Conservation (phyloP, 306 rosid genomes). For the Begonia masoniana region DNA sequence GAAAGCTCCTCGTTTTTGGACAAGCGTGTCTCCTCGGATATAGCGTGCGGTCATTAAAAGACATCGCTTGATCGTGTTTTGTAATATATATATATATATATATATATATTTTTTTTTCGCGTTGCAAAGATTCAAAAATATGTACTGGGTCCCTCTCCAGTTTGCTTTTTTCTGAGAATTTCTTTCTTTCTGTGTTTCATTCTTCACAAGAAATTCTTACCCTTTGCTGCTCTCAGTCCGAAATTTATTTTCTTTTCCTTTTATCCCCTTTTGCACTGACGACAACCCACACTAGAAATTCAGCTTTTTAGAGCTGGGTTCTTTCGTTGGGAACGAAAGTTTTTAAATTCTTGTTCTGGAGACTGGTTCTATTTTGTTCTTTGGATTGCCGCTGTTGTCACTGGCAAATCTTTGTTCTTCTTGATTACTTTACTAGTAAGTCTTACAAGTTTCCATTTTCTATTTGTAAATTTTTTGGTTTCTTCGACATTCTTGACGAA, state of each 20-base stretch:
- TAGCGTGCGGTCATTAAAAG: no score
- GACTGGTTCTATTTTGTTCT: background rate
- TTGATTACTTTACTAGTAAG: conserved; percentile 62
- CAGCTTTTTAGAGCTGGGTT: background rate
- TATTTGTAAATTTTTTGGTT: background rate
- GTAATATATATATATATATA: no score
- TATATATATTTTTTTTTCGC: no score
- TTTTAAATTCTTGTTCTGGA: background rate
- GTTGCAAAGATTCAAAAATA: background rate
- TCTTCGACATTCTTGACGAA: conserved; percentile 4
- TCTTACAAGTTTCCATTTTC: conserved; percentile 15
- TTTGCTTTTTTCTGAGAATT: background rate
- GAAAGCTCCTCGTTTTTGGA: background rate
- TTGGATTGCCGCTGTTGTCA: conserved; percentile 24
- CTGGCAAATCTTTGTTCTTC: conserved; percentile 28
- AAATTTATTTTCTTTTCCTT: background rate
- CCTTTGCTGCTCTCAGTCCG: background rate
- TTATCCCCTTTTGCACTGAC: no score
- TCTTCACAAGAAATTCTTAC: background rate
- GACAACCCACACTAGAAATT: no score
- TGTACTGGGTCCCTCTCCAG: background rate
- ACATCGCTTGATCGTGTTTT: background rate
- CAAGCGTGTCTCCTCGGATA: background rate
- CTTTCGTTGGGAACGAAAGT: background rate
- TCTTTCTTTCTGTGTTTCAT: background rate